Evolutionary conservation across 805 yeast genomes (phyloP).

Genomic region (Yarrowia sp.): DNA sequence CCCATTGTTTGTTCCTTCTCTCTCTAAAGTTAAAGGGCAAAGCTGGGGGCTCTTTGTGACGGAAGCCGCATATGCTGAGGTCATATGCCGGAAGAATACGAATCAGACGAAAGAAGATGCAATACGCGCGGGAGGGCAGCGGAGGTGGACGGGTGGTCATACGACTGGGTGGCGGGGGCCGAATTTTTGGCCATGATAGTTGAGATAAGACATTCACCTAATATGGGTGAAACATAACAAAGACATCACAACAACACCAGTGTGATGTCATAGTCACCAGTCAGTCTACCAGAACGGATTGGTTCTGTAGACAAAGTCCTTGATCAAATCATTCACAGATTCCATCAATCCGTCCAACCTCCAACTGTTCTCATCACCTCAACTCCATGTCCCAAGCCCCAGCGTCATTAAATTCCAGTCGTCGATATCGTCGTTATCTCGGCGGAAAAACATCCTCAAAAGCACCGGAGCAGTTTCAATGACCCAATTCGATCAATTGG

Average conservation of each 20-base stretch:
- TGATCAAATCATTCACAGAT: background rate
- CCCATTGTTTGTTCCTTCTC: background rate
- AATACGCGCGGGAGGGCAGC: background rate
- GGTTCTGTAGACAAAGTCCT: too few relatives aligned
- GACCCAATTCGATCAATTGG: background rate
- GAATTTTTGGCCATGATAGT: background rate
- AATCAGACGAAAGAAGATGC: background rate
- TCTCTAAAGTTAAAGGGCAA: background rate
- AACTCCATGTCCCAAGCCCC: background rate
- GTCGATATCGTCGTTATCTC: background rate
- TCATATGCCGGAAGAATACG: background rate
- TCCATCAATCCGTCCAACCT: too few relatives aligned
- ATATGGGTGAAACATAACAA: background rate
- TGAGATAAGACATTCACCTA: background rate
- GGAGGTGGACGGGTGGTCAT: background rate
- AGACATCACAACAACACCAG: background rate
- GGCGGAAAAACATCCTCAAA: background rate
- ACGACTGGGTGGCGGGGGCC: background rate
- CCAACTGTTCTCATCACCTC: too few relatives aligned
- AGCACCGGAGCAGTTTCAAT: background rate
- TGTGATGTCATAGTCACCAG: too few relatives aligned
- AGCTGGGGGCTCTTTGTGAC: background rate
- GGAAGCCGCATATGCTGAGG: background rate
- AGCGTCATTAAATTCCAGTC: slow-evolving; percentile 8
- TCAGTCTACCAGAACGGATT: too few relatives aligned